Evolutionary conservation across 2,329 filamentous ascomycete species (phyloP), one percentile per base, ranked within the genome.

Genomic region (Neopestalotiopsis sp.): DNA sequence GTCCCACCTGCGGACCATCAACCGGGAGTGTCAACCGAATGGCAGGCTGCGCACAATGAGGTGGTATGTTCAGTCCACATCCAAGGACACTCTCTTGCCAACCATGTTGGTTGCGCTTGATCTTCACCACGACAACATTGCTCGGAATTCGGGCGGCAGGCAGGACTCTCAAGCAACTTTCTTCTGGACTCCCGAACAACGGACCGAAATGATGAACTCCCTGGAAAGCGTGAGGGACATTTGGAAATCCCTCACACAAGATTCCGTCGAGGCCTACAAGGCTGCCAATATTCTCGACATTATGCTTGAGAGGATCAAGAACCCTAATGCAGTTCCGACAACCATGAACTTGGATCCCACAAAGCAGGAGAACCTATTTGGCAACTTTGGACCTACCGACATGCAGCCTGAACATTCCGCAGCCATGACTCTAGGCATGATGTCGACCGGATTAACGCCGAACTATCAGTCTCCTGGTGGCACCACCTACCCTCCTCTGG

Each of bases 201-300:
- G 92, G 10, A 85, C 89, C 38, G 92, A 93, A 73, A 97, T 98
- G 93, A 85, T 96, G 38, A 81, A 85, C 28, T 88, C 90, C 1
- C 87, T 98, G 2, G 91, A 95, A 76, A 87, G 87, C 20, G 92
- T 92, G 9, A 88, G 89, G 61, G 85, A 87, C 20, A 96, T 98
- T 68, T 98, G 95, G 94, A 90, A 92, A 63, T 89, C 89, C 10
- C 84, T 94, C 12, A 88, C 90, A 3, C 91, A 96, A 67, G 86
- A 90, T 30, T 96, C 92, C 1, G 92, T 98, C 82, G 95, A 98
- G 73, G 94, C 95, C 0, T 95, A 91, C 82, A 98, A 98, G 81
- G 95, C 94, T 1, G 90, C 90, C 56, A 90, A 89, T 57, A 87
- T 95, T 30, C 84, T 98, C n/a, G 90, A 90, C 28, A 90, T 98